phyloP scores from a whole-genome alignment of 2,329 filamentous ascomycete genomes.

The Claviceps digitariae region DNA sequence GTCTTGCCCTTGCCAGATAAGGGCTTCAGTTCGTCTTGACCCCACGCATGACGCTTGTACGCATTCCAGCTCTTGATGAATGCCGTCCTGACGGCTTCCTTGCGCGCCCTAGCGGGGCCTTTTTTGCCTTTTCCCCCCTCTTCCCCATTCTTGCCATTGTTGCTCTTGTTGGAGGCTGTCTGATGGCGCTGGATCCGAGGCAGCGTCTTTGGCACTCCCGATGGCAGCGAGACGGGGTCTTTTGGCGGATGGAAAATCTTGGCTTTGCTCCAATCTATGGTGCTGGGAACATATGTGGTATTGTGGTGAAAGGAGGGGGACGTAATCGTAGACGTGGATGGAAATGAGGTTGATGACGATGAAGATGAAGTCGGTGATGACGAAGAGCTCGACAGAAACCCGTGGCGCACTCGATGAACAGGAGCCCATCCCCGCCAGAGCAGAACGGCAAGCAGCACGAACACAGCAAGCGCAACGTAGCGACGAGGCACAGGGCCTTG shows the following conservation, averaged over 20 bases:
- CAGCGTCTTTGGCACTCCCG: constrained; percentile 19
- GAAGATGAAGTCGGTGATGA: background rate
- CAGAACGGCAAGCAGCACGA: constrained; percentile 15
- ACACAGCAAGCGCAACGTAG: constrained; percentile 17
- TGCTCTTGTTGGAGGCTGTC: constrained; percentile 20
- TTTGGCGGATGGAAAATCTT: constrained; percentile 19
- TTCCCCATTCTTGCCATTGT: constrained; percentile 6
- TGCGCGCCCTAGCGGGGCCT: constrained; percentile 21
- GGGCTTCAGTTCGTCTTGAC: constrained; percentile 41
- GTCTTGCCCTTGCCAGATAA: constrained; percentile 32
- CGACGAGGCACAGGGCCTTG: constrained; percentile 21
- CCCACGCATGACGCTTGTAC: constrained; percentile 41
- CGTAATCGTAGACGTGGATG: background rate
- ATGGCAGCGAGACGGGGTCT: constrained; percentile 20
- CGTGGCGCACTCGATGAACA: constrained; percentile 7
- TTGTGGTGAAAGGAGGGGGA: constrained; percentile 9
- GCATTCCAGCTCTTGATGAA: constrained; percentile 35
- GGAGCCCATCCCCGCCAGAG: constrained; percentile 15
- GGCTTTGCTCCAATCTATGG: constrained; percentile 25
- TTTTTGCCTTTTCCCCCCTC: too few relatives aligned
- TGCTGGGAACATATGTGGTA: constrained; percentile 21
- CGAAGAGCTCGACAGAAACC: background rate
- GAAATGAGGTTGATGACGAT: background rate
- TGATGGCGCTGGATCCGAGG: constrained; percentile 29
- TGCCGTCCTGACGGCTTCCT: constrained; percentile 23